Evolutionary conservation across 2,329 filamentous ascomycete genomes (phyloP).

Genomic region (Epichloe hybrida): DNA sequence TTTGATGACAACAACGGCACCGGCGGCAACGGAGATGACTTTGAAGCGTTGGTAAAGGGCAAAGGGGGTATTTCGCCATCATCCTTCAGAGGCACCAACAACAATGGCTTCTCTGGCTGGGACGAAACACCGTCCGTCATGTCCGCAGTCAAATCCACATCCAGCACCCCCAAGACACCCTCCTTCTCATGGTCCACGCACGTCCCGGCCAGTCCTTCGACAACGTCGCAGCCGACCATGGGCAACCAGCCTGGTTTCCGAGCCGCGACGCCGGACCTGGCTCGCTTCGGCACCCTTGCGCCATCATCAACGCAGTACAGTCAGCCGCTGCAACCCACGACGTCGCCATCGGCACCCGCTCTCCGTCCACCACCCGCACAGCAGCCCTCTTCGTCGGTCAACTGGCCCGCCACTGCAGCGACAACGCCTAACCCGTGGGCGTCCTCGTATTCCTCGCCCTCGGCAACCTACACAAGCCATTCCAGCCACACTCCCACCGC

Average conservation of each 20-base stretch:
- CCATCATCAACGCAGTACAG: slow-evolving; percentile 51
- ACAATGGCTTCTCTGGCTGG: slow-evolving; percentile 35
- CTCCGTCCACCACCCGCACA: slow-evolving; percentile 13
- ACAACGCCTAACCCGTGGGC: slow-evolving; percentile 36
- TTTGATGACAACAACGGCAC: slow-evolving; percentile 33
- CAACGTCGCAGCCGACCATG: slow-evolving; percentile 14
- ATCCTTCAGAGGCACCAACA: slow-evolving; percentile 19
- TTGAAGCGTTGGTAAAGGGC: slow-evolving; percentile 81
- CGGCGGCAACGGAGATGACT: slow-evolving; percentile 55
- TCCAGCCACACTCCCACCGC: slow-evolving; percentile 10
- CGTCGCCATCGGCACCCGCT: slow-evolving; percentile 14
- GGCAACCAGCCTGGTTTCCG: slow-evolving; percentile 28
- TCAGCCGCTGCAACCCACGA: slow-evolving; percentile 39
- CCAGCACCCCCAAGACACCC: slow-evolving; percentile 28
- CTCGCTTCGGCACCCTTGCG: slow-evolving; percentile 38
- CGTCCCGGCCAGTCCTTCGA: slow-evolving; percentile 24
- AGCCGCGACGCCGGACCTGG: slow-evolving; percentile 46
- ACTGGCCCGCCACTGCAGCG: slow-evolving; percentile 34
- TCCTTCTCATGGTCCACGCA: slow-evolving; percentile 54
- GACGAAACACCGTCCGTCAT: slow-evolving; percentile 26
- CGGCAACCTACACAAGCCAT: slow-evolving; percentile 10
- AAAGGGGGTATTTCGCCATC: slow-evolving; percentile 21
- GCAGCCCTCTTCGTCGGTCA: slow-evolving; percentile 25
- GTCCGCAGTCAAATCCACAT: slow-evolving; percentile 19
- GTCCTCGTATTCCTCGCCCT: slow-evolving; percentile 13